Evolutionary conservation across 345 rosid genomes (phyloP), one percentile per base, ranked within the genome.

Genomic region (Anastatica hierochuntica): DNA sequence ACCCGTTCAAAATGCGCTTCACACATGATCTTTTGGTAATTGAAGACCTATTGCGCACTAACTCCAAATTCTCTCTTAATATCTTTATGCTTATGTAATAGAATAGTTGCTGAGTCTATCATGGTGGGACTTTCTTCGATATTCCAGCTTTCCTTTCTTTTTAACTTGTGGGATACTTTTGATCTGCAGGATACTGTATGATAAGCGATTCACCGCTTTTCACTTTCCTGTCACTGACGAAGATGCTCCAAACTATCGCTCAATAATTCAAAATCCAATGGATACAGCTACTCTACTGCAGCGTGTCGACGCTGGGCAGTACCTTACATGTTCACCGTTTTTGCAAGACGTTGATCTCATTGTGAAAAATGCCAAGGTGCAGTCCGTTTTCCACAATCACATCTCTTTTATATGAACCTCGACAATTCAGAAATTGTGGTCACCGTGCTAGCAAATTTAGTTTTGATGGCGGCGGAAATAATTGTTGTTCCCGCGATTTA

Each of bases 321-420:
- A 78, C 71, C 65, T 94, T 46, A 76, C 97, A 30, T 83, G 90
- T 70, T 72, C 94, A 56, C 70, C 82, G 46, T 94, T 94, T 68
- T 63, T 88, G 74, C 88, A 79, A 74, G 99, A 88, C 55, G 60
- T 88, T 38, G 94, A 80, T 74, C 95, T 94, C 46, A 84, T 94
- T n/a, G 89, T 83, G 63, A 58, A 52, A 53, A 94, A 94, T 73
- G 99, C 99, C 50, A 85, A 85, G 92, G 98, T 88, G n/a, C n/a
- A n/a, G n/a, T n/a, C n/a, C n/a, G n/a, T n/a, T n/a, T n/a, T n/a
- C n/a, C n/a, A n/a, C n/a, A n/a, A n/a, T n/a, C n/a, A 53, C 41
- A 3, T 26, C 40, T 21, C 61, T 53, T n/a, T n/a, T n/a, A n/a
- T n/a, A n/a, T n/a, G n/a, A n/a, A n/a, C n/a, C n/a, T n/a, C n/a